Conservation (phyloP, 371 early-diverging fungal genomes). For the Mortierella sp. region DNA sequence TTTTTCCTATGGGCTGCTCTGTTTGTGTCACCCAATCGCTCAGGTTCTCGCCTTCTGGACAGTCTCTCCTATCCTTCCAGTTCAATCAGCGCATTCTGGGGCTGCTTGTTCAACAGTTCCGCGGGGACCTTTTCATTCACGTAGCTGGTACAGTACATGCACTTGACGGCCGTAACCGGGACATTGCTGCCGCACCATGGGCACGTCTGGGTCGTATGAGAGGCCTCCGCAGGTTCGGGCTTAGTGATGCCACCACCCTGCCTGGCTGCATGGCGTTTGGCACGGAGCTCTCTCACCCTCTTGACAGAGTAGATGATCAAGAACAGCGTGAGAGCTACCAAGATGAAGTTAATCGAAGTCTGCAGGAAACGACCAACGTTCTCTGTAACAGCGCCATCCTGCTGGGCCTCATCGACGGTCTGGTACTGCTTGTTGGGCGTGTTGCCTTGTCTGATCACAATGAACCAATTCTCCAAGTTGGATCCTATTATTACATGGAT, state of each 20-base stretch:
- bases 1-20: too few species aligned
- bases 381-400: slow-evolving; percentile 55
- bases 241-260: slow-evolving; percentile 24
- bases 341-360: slow-evolving; percentile 42
- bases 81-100: slow-evolving; percentile 44
- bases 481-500: slow-evolving; percentile 41
- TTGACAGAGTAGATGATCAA: slow-evolving; percentile 28
- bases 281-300: slow-evolving; percentile 14
- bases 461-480: slow-evolving; percentile 57
- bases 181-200: slow-evolving; percentile 54
- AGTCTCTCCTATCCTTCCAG: slow-evolving; percentile 42
- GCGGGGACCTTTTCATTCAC: slow-evolving; percentile 57
- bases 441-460: slow-evolving; percentile 38
- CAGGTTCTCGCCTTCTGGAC: too few species aligned
- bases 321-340: slow-evolving; percentile 49
- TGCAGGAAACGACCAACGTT: slow-evolving; percentile 55
- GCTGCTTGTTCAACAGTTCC: slow-evolving; percentile 29
- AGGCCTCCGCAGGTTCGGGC: slow-evolving; percentile 37
- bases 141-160: slow-evolving; percentile 55
- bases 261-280: slow-evolving; percentile 6
- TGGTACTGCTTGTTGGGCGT: slow-evolving; percentile 6
- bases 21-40: too few species aligned
- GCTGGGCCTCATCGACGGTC: slow-evolving; percentile 49
- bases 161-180: slow-evolving; percentile 52
- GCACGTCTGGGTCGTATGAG: slow-evolving; percentile 43